Evolutionary conservation across 176 grass and related monocot species (phyloP).

Genomic region (Saccharum officinarum): DNA sequence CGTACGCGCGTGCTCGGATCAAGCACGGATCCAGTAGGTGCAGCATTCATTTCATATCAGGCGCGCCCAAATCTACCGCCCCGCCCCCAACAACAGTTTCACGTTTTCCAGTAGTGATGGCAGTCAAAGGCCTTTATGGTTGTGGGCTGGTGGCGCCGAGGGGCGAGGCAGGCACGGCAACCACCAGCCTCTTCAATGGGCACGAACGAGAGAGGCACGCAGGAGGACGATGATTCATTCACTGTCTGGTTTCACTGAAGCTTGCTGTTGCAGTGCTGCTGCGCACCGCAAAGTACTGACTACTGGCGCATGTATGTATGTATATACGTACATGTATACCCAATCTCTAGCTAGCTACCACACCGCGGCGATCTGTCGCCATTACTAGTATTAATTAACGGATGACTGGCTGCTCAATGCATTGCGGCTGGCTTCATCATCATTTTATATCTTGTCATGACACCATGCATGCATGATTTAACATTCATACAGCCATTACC

Average conservation of each 20-base stretch:
- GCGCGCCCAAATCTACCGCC: conserved; percentile 20
- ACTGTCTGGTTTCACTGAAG: conserved; percentile 44
- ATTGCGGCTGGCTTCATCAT: neutral
- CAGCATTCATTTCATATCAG: conserved; percentile 37
- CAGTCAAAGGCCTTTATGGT: conserved; percentile 49
- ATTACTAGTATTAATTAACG: conserved; percentile 29
- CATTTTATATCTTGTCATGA: conserved; percentile 21
- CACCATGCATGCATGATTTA: conserved; percentile 17
- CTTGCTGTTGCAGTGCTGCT: conserved; percentile 4
- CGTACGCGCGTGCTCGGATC: neutral
- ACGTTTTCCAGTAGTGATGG: conserved; percentile 15
- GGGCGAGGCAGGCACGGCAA: neutral
- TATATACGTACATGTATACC: neutral
- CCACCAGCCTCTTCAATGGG: conserved; percentile 47
- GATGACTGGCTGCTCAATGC: conserved; percentile 25
- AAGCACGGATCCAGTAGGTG: conserved; percentile 8
- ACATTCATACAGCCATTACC: neutral
- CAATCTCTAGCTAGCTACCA: conserved; percentile 23
- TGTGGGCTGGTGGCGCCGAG: conserved; percentile 2
- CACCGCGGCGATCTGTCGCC: conserved; percentile 14
- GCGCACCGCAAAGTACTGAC: conserved; percentile 24
- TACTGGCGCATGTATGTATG: neutral
- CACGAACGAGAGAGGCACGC: neutral
- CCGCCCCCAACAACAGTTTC: neutral
- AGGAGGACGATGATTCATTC: too few species aligned